Evolutionary conservation across 148 eudicot species (phyloP).

Genomic region (Rhododendron griersonianum): DNA sequence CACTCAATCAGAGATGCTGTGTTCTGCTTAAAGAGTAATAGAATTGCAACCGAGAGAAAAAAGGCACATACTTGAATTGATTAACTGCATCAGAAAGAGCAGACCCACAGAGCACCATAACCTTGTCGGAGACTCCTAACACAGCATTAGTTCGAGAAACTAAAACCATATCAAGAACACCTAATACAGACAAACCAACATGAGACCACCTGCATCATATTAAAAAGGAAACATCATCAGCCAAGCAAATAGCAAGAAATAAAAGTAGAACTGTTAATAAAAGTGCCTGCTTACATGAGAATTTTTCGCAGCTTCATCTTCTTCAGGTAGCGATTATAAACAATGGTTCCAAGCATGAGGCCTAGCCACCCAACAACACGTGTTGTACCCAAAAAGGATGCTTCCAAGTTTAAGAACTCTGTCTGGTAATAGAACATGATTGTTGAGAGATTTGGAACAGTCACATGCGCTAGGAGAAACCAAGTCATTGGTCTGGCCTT

Average conservation of each 20-base stretch:
- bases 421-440: slow-evolving; percentile 93
- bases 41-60: not conserved
- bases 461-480: slow-evolving; percentile 87
- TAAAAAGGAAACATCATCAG: not conserved
- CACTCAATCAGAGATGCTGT: not conserved
- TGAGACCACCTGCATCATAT: slow-evolving; percentile 67
- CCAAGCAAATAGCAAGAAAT: not conserved
- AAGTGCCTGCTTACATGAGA: slow-evolving; percentile 57
- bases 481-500: slow-evolving; percentile 93
- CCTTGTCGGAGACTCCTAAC: slow-evolving; percentile 74
- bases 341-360: slow-evolving; percentile 87
- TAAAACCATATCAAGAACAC: slow-evolving; percentile 61
- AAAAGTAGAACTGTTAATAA: not conserved
- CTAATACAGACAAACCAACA: slow-evolving; percentile 51
- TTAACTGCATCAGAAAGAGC: slow-evolving; percentile 89
- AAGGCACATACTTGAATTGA: slow-evolving; percentile 79
- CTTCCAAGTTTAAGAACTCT: slow-evolving; percentile 71
- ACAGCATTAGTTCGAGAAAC: slow-evolving; percentile 63
- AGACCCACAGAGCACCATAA: slow-evolving; percentile 73
- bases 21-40: not conserved
- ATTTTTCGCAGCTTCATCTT: slow-evolving; percentile 61
- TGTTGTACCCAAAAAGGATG: slow-evolving; percentile 81
- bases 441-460: slow-evolving; percentile 85
- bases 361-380: slow-evolving; percentile 94
- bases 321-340: slow-evolving; percentile 77